phyloP scores from a whole-genome alignment of 768 basidiomycete genomes.

The Filobasidium floriforme region DNA sequence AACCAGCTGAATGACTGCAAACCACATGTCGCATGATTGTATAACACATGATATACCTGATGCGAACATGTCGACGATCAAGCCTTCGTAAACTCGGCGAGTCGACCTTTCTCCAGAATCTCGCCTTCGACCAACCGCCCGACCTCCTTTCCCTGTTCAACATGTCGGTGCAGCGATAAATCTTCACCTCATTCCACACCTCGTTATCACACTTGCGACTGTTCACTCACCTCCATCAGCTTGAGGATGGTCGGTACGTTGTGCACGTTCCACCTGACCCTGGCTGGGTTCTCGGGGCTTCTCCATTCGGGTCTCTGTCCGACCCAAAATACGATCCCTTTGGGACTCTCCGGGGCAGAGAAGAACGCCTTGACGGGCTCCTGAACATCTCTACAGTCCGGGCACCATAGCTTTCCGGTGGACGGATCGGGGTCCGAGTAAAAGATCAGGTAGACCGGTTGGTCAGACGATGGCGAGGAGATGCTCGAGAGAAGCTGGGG shows the following conservation, averaged over 20 bases:
- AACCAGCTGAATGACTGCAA: no score
- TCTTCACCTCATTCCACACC: slow-evolving; percentile 4
- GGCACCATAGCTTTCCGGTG: slow-evolving; percentile 45
- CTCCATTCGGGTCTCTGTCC: slow-evolving; percentile 36
- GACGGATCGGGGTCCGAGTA: slow-evolving; percentile 35
- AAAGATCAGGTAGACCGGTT: slow-evolving; percentile 40
- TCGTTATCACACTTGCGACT: background rate
- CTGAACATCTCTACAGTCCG: slow-evolving; percentile 41
- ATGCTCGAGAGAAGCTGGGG: slow-evolving; percentile 40
- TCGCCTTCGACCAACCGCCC: slow-evolving; percentile 63
- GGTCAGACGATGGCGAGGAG: slow-evolving; percentile 35
- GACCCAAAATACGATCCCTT: slow-evolving; percentile 40
- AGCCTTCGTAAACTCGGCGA: background rate
- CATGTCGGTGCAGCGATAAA: background rate
- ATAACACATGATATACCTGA: no score
- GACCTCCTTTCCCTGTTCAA: slow-evolving; percentile 34
- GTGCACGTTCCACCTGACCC: slow-evolving; percentile 35
- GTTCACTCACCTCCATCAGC: slow-evolving; percentile 31
- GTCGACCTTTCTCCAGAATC: slow-evolving; percentile 52
- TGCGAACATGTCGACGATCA: no score
- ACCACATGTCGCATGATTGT: no score
- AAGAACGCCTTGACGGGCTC: slow-evolving; percentile 32
- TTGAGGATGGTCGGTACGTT: slow-evolving; percentile 39
- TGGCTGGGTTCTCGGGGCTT: slow-evolving; percentile 33
- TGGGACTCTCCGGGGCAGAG: slow-evolving; percentile 36